Conservation (phyloP, 768 basidiomycete genomes). For the Mrakia blollopis region DNA sequence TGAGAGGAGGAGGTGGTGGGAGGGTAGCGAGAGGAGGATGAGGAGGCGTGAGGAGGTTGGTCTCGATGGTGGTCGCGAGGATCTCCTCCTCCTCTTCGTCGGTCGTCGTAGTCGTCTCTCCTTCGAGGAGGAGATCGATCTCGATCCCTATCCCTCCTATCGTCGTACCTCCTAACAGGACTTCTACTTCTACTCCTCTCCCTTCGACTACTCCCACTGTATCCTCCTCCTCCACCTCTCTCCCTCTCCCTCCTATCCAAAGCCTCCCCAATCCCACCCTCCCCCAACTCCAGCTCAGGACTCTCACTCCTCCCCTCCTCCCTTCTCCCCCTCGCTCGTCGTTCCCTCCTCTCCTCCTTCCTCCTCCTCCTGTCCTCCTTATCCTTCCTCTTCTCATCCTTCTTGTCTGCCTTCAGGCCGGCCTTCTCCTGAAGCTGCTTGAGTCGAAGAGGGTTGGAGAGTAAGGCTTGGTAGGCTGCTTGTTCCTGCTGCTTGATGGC, state of each 20-base stretch:
- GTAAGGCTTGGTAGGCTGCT: constrained; percentile 75
- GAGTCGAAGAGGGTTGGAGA: constrained; percentile 40
- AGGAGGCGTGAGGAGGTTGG: not conserved
- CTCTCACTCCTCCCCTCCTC: constrained; percentile 2
- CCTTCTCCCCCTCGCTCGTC: not conserved
- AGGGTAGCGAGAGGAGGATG: not conserved
- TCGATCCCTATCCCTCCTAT: constrained; percentile 18
- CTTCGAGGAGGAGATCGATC: constrained; percentile 20
- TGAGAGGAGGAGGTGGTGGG: not conserved
- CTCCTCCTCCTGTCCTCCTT: constrained; percentile 34
- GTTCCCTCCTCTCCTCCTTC: constrained; percentile 33
- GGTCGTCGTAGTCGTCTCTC: constrained; percentile 9
- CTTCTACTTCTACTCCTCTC: not conserved
- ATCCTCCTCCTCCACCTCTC: not conserved
- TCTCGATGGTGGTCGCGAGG: not conserved
- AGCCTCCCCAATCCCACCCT: not conserved
- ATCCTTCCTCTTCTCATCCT: constrained; percentile 40
- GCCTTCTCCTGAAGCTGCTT: constrained; percentile 37
- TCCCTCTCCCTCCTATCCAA: constrained; percentile 2
- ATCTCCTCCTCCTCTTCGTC: not conserved
- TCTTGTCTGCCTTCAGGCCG: constrained; percentile 38
- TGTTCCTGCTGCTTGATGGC: constrained; percentile 98
- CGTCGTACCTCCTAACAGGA: constrained; percentile 3
- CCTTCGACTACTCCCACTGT: too few relatives aligned
- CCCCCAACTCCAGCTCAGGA: constrained; percentile 4